Conservation (phyloP, 202 grass and related monocot species). For the Setaria viridis region DNA sequence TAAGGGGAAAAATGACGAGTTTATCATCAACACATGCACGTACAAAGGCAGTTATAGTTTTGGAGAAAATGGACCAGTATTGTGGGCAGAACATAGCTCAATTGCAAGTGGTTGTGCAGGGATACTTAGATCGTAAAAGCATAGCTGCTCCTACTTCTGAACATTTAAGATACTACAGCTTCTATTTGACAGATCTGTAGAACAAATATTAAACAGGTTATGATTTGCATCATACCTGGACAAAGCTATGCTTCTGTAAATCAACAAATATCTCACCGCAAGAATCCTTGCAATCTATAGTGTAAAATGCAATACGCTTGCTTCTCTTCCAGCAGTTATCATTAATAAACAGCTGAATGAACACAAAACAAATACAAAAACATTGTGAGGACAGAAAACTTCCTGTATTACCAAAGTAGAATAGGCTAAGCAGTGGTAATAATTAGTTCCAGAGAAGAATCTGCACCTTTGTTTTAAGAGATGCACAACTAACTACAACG, state of each 20-base stretch:
- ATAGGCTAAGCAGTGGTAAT: not conserved
- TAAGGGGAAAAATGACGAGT: not conserved
- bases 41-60: not conserved
- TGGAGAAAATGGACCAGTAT: not conserved
- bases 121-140: not conserved
- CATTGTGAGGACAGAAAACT: slow-evolving; percentile 5
- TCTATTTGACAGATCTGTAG: not conserved
- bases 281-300: slow-evolving; percentile 85
- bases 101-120: not conserved
- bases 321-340: slow-evolving; percentile 78
- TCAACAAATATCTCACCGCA: slow-evolving; percentile 99
- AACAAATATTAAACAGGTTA: not conserved
- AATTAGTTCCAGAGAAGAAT: slow-evolving; percentile 30
- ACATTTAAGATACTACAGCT: slow-evolving; percentile 1
- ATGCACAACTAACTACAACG: slow-evolving; percentile 70
- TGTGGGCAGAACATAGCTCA: not conserved
- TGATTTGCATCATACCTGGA: slow-evolving; percentile 59
- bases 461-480: slow-evolving; percentile 81
- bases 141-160: not conserved
- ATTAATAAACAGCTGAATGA: slow-evolving; percentile 70
- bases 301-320: slow-evolving; percentile 88
- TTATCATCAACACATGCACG: not conserved
- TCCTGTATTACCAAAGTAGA: not conserved
- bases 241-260: slow-evolving; percentile 77
- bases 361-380: slow-evolving; percentile 38